Conservation (phyloP, 139 green algal species). For the Auxenochlorella pyrenoidosa region DNA sequence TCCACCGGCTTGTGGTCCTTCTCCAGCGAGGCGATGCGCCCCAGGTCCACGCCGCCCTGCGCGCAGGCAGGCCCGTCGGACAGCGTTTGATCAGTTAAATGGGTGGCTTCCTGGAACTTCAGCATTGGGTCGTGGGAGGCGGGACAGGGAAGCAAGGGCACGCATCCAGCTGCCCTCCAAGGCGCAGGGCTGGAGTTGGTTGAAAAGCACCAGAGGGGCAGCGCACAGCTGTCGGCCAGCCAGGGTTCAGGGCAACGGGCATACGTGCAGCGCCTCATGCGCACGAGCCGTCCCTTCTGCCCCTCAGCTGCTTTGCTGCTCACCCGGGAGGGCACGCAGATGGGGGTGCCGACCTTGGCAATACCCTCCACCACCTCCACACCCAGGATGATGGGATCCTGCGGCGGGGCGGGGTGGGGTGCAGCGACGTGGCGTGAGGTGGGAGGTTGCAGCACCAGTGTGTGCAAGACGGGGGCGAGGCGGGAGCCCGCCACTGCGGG, state of each 20-base stretch:
- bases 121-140: background rate
- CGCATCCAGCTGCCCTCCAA: background rate
- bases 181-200: too few relatives aligned
- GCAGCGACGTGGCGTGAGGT: background rate
- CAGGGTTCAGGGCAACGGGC: background rate
- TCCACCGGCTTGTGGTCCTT: slow-evolving; percentile 96
- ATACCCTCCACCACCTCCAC: slow-evolving; percentile 89
- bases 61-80: too few relatives aligned
- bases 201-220: too few relatives aligned
- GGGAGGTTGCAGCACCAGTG: too few relatives aligned
- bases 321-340: slow-evolving; percentile 71
- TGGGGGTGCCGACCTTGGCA: slow-evolving; percentile 78
- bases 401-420: background rate
- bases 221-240: too few relatives aligned
- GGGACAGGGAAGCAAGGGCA: background rate
- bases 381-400: slow-evolving; percentile 96
- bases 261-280: background rate
- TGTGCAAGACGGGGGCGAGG: too few relatives aligned
- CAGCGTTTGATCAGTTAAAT: too few relatives aligned
- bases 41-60: slow-evolving; percentile 86
- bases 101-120: too few relatives aligned
- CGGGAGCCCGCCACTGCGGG: too few relatives aligned
- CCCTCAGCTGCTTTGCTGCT: background rate
- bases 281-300: too few relatives aligned
- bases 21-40: slow-evolving; percentile 94